These are phyloP conservation scores for Endothia cerciana DNA, from an alignment of 2,329 filamentous ascomycete genomes.

Conservation along the genomic window DNA sequence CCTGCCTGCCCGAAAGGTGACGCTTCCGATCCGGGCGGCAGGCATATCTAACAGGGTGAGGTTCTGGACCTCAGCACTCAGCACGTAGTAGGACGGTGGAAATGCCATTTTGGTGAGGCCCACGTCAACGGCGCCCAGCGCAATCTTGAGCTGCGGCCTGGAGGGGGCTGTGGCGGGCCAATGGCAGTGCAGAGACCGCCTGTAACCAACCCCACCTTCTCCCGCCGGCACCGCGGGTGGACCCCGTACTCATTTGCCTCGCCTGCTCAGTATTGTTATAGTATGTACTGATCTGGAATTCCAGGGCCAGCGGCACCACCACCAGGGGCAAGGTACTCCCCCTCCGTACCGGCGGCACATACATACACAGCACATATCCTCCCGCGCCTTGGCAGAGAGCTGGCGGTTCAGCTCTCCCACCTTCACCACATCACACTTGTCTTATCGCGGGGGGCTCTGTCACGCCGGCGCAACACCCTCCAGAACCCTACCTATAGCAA, in stretches of 20 bases:
- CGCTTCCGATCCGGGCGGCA: no score
- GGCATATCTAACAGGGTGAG: no score
- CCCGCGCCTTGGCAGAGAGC: no score
- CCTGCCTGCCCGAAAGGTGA: not conserved
- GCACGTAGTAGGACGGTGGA: no score
- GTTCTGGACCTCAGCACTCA: no score
- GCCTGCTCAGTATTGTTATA: no score
- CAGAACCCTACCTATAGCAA: not conserved
- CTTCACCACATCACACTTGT: not conserved
- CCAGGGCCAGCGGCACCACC: conserved; percentile 1
- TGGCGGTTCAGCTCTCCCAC: not conserved
- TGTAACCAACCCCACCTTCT: not conserved
- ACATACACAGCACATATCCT: not conserved
- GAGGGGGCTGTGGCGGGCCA: not conserved
- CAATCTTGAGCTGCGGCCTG: not conserved
- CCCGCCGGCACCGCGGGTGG: not conserved
- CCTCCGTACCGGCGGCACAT: no score
- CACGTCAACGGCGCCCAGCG: not conserved
- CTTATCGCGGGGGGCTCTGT: not conserved
- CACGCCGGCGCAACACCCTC: not conserved
- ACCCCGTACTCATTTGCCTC: not conserved
- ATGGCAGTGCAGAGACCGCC: not conserved
- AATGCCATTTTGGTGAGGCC: not conserved
- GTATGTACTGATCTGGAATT: not conserved
- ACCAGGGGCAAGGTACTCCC: no score